Percentiles rank a stretch among this genome's conserved stretches.
These are phyloP conservation scores for Metarhizium sp. DNA, from an alignment of 2,329 filamentous ascomycete genomes.

Conservation along the genomic window DNA sequence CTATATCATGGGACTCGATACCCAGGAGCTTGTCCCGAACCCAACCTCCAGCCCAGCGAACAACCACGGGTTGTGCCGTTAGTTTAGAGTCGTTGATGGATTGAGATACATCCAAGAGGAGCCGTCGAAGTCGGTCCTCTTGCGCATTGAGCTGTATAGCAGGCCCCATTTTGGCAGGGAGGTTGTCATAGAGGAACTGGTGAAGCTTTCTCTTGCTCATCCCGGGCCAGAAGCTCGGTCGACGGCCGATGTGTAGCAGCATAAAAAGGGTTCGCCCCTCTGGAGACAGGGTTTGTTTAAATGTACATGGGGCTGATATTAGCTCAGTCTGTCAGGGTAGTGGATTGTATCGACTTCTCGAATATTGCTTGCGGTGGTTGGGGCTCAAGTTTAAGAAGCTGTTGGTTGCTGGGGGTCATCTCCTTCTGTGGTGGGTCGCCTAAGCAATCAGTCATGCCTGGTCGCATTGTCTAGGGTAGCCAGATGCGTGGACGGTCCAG, in stretches of 20 bases:
- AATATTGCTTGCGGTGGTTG: background rate
- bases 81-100: slow-evolving; percentile 42
- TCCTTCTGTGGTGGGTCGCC: too few relatives aligned
- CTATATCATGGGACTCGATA: slow-evolving; percentile 67
- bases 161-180: slow-evolving; percentile 7
- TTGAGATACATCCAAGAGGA: slow-evolving; percentile 73
- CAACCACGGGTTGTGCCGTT: slow-evolving; percentile 44
- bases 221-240: background rate
- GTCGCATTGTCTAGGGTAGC: too few relatives aligned
- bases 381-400: background rate
- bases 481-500: too few relatives aligned
- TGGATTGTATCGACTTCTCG: background rate
- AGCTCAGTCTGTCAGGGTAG: background rate
- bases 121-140: slow-evolving; percentile 62
- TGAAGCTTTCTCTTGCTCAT: slow-evolving; percentile 6
- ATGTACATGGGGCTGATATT: background rate
- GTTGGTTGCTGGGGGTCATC: too few relatives aligned
- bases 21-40: slow-evolving; percentile 76
- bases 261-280: background rate
- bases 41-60: slow-evolving; percentile 82
- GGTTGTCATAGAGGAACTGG: slow-evolving; percentile 14
- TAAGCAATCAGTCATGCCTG: too few relatives aligned
- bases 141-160: slow-evolving; percentile 51
- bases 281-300: background rate
- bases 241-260: background rate